These are phyloP conservation scores for Penicillium sp. DNA, from an alignment of 2,329 filamentous ascomycete genomes.

Conservation along the genomic window DNA sequence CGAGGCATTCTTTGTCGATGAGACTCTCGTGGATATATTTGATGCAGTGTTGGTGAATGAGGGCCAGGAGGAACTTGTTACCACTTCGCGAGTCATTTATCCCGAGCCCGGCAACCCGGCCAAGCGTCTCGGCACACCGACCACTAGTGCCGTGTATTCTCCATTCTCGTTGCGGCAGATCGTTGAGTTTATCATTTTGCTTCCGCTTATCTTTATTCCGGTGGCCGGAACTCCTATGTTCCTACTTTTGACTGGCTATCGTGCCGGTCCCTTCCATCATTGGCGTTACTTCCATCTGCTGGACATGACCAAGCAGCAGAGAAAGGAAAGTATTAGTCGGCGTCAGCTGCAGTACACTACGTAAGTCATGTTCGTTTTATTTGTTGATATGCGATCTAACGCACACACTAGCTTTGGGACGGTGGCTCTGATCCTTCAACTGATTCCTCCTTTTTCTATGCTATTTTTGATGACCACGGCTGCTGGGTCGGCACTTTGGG, in stretches of 20 bases:
- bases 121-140: constrained; percentile 73
- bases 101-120: constrained; percentile 62
- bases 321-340: constrained; percentile 58
- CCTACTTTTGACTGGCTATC: constrained; percentile 75
- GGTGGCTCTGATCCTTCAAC: constrained; percentile 69
- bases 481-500: constrained; percentile 78
- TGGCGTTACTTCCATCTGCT: constrained; percentile 81
- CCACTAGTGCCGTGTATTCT: constrained; percentile 64
- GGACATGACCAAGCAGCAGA: constrained; percentile 63
- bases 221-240: constrained; percentile 76
- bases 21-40: constrained; percentile 70
- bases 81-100: constrained; percentile 57
- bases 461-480: constrained; percentile 85
- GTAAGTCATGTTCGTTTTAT: constrained; percentile 35
- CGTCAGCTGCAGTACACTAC: constrained; percentile 77
- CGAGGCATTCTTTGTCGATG: constrained; percentile 73
- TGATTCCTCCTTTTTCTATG: constrained; percentile 87
- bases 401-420: constrained; percentile 59
- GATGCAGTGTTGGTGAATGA: constrained; percentile 74
- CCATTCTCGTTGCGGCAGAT: constrained; percentile 91
- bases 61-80: constrained; percentile 60
- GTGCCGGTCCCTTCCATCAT: constrained; percentile 79
- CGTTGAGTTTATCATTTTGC: constrained; percentile 66
- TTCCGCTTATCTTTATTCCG: constrained; percentile 81
- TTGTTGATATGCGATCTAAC: neutral